Conservation (phyloP, 805 yeast genomes). For the Wickerhamiella brachini region DNA sequence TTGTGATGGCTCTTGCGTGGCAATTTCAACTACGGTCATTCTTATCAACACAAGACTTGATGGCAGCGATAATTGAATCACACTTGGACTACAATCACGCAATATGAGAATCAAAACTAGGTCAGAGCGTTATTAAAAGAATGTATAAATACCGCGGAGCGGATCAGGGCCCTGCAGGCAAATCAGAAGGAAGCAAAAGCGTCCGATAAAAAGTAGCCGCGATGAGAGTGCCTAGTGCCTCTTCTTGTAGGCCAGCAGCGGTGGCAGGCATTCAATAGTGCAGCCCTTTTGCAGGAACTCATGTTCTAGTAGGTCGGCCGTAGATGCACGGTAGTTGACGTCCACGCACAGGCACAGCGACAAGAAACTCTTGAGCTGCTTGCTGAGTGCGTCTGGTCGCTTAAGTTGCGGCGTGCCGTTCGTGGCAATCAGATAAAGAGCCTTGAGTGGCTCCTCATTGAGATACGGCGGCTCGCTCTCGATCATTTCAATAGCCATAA, state of each 20-base stretch:
- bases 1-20: too few relatives aligned
- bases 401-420: conserved; percentile 71
- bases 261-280: conserved; percentile 22
- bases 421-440: conserved; percentile 61
- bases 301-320: conserved; percentile 69
- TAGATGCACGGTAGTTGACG: conserved; percentile 77
- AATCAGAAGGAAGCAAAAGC: too few relatives aligned
- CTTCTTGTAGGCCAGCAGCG: conserved; percentile 19
- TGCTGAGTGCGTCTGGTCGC: conserved; percentile 53
- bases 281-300: conserved; percentile 31
- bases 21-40: too few relatives aligned
- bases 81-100: too few relatives aligned
- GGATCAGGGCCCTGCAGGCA: not conserved
- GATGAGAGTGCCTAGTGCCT: not conserved
- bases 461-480: conserved; percentile 77
- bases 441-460: conserved; percentile 67
- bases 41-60: too few relatives aligned
- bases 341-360: conserved; percentile 90
- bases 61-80: too few relatives aligned
- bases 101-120: too few relatives aligned
- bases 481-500: conserved; percentile 78
- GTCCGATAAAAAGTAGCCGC: not conserved
- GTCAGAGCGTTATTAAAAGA: not conserved
- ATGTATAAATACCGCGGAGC: not conserved
- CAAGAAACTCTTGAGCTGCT: conserved; percentile 70